A percentile compares a stretch with the other conserved stretches of the same genome.
Conservation (phyloP, 495 filamentous ascomycete genomes). For the Aspergillus hancockii region DNA sequence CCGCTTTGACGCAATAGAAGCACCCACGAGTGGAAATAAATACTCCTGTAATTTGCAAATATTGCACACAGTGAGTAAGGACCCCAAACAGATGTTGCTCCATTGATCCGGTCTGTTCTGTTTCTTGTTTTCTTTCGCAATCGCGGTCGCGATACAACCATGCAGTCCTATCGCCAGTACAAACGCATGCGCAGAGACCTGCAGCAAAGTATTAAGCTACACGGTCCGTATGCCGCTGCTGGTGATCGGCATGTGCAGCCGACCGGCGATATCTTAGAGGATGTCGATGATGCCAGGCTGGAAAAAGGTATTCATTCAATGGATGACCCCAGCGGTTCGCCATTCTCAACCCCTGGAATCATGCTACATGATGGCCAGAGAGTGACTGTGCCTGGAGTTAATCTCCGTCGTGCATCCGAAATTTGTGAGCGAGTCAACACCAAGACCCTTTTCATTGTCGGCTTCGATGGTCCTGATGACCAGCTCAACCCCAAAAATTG, state of each 20-base stretch:
- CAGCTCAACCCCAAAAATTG: constrained; percentile 2
- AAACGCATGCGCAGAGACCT: constrained; percentile 1
- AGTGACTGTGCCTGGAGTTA: constrained; percentile 3
- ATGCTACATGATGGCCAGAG: neutral
- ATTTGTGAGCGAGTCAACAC: neutral
- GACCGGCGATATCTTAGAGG: neutral
- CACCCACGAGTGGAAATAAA: neutral
- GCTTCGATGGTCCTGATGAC: constrained; percentile 3
- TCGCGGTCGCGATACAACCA: neutral
- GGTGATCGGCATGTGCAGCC: neutral
- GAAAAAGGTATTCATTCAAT: neutral
- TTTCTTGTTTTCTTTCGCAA: neutral
- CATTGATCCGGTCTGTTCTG: neutral
- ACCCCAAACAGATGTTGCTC: neutral
- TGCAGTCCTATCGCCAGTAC: constrained; percentile 6
- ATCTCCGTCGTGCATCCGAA: neutral
- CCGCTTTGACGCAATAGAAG: neutral
- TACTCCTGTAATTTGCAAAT: neutral
- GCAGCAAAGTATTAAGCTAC: neutral
- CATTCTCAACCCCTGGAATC: neutral
- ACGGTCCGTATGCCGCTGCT: neutral
- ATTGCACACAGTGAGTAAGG: neutral
- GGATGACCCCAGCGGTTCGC: neutral
- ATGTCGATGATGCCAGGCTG: constrained; percentile 3
- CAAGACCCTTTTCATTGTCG: constrained; percentile 2